phyloP scores from a whole-genome alignment of 352 stramenopile species.

The Phytophthora fragariaefolia region DNA sequence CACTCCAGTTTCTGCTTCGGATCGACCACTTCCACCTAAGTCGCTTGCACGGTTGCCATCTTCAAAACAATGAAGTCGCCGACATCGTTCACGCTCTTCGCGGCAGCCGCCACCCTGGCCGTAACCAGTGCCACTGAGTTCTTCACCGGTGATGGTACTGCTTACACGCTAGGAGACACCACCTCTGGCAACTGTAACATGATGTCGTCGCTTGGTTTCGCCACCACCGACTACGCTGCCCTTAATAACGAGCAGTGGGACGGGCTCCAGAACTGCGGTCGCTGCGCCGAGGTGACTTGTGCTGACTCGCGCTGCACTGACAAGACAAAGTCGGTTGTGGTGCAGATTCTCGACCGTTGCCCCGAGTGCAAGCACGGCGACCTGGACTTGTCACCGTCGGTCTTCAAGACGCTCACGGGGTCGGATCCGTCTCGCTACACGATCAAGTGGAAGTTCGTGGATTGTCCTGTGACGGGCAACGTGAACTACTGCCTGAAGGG shows the following conservation, averaged over 20 bases:
- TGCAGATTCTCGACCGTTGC: conserved; percentile 68
- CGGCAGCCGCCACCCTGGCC: conserved; percentile 2
- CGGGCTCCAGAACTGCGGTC: conserved; percentile 50
- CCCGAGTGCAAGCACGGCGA: conserved; percentile 55
- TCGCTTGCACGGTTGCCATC: neutral
- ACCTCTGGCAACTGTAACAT: conserved; percentile 47
- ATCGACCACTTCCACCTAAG: conserved; percentile 6
- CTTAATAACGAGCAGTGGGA: conserved; percentile 67
- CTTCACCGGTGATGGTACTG: conserved; percentile 40
- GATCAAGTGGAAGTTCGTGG: conserved; percentile 48
- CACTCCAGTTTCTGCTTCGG: conserved; percentile 16
- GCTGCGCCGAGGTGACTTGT: conserved; percentile 60
- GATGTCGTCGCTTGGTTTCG: conserved; percentile 21
- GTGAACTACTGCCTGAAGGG: conserved; percentile 36
- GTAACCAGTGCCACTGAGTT: conserved; percentile 38
- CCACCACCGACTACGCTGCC: conserved; percentile 52
- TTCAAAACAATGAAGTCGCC: conserved; percentile 24
- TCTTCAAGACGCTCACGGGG: conserved; percentile 50
- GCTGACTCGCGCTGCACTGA: conserved; percentile 45
- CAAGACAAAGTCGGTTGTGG: conserved; percentile 41
- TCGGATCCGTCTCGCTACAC: conserved; percentile 31
- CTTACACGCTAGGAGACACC: conserved; percentile 42
- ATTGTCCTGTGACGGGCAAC: conserved; percentile 40
- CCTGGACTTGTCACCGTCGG: conserved; percentile 43
- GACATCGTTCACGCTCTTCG: conserved; percentile 11